phyloP scores from a whole-genome alignment of 2,329 filamentous ascomycete species.

The Bipolaris cookei region DNA sequence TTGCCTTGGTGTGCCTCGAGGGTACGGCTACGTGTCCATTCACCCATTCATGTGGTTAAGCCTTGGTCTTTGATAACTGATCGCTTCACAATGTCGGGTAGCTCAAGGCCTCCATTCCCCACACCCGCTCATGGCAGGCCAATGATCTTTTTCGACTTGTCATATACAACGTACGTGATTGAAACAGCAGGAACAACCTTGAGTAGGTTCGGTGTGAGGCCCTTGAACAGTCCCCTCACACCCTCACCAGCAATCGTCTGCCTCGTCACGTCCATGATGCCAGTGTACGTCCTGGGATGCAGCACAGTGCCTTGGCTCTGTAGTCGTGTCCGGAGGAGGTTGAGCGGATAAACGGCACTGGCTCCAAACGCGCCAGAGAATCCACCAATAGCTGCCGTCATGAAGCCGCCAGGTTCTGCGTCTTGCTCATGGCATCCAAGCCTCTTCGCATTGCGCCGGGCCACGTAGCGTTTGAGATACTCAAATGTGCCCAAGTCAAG shows the following conservation, averaged over 20 bases:
- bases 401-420: constrained; percentile 75
- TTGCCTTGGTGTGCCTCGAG: not conserved
- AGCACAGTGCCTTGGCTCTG: constrained; percentile 95
- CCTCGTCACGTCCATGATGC: constrained; percentile 85
- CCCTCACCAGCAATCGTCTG: constrained; percentile 87
- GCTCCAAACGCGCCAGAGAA: constrained; percentile 91
- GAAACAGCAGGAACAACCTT: constrained; percentile 96
- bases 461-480: constrained; percentile 79
- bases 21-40: not conserved
- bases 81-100: not conserved
- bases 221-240: constrained; percentile 86
- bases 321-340: constrained; percentile 86
- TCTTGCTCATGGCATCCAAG: constrained; percentile 81
- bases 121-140: constrained; percentile 38
- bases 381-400: constrained; percentile 87
- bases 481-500: constrained; percentile 97
- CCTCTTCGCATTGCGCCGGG: constrained; percentile 71
- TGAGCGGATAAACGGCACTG: constrained; percentile 92
- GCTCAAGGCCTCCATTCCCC: not conserved
- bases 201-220: constrained; percentile 89
- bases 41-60: not conserved
- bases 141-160: constrained; percentile 49
- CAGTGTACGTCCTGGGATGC: constrained; percentile 87
- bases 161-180: constrained; percentile 63
- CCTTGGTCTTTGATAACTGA: not conserved